A percentile compares a stretch with the other conserved stretches of the same genome.
Evolutionary conservation across 2,329 filamentous ascomycete genomes (phyloP).

Genomic region (Endoconidiophora polonica): DNA sequence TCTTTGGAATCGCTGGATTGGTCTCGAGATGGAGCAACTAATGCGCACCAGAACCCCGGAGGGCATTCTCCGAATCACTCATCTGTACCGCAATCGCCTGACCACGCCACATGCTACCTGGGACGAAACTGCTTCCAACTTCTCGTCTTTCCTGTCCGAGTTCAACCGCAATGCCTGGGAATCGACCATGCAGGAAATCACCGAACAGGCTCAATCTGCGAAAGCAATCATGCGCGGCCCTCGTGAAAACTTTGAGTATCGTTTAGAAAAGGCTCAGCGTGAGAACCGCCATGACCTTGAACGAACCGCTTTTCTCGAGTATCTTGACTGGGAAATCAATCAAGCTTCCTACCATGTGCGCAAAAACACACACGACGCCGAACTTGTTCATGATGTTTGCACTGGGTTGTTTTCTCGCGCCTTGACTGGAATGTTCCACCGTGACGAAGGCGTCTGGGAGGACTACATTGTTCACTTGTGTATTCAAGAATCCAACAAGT

Average conservation of each 20-base stretch:
- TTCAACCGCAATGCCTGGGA: conserved; percentile 60
- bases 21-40: conserved; percentile 53
- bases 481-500: conserved; percentile 26
- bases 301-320: conserved; percentile 39
- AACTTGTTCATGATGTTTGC: conserved; percentile 33
- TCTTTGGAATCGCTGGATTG: conserved; percentile 65
- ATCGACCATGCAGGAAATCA: conserved; percentile 51
- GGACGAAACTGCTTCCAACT: conserved; percentile 58
- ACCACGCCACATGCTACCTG: conserved; percentile 57
- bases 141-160: conserved; percentile 57
- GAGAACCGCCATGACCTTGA: conserved; percentile 39
- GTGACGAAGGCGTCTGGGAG: conserved; percentile 62
- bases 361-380: conserved; percentile 28
- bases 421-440: conserved; percentile 50
- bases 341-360: conserved; percentile 32
- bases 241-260: conserved; percentile 53
- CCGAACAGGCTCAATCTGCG: conserved; percentile 43
- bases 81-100: conserved; percentile 54
- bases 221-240: conserved; percentile 42
- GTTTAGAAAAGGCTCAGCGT: conserved; percentile 41
- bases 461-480: conserved; percentile 64
- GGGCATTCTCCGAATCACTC: conserved; percentile 46
- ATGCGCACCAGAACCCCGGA: conserved; percentile 35
- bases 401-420: conserved; percentile 64
- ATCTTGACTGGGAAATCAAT: conserved; percentile 70